Conservation (phyloP, 805 yeast species). For the Cyberlindnera amylophila region DNA sequence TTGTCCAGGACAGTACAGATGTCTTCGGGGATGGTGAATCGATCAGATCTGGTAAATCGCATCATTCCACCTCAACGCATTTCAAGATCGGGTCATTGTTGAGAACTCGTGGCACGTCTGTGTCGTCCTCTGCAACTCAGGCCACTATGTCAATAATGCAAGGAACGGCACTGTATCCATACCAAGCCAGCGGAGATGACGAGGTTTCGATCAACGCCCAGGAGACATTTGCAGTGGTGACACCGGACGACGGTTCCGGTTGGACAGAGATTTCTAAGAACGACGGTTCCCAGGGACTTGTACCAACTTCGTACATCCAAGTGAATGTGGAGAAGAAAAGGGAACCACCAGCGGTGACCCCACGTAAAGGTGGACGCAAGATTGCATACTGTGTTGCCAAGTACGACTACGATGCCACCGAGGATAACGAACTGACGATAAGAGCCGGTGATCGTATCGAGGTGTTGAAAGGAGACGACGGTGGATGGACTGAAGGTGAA, state of each 20-base stretch:
- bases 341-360: conserved; percentile 23
- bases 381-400: conserved; percentile 19
- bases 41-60: conserved; percentile 13
- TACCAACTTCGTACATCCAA: conserved; percentile 78
- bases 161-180: conserved; percentile 43
- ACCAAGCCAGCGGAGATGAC: conserved; percentile 63
- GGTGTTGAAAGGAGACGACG: conserved; percentile 67
- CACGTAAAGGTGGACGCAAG: conserved; percentile 19
- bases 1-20: conserved; percentile 7
- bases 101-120: conserved; percentile 15
- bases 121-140: conserved; percentile 7
- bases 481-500: conserved; percentile 97
- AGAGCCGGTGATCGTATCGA: conserved; percentile 68
- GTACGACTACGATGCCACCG: conserved; percentile 36
- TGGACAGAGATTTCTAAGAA: conserved; percentile 69
- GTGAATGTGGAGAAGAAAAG: conserved; percentile 25
- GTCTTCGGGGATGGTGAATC: conserved; percentile 22
- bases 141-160: conserved; percentile 22
- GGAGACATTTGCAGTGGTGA: conserved; percentile 54
- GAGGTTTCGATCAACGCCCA: conserved; percentile 64
- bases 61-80: conserved; percentile 7
- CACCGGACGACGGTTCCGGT: conserved; percentile 79
- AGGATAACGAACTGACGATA: conserved; percentile 74
- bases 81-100: conserved; percentile 23
- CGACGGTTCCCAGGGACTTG: conserved; percentile 63